Evolutionary conservation across 148 eudicot species (phyloP), one percentile per base, ranked within the genome.

Genomic region (Persicaria maculosa): DNA sequence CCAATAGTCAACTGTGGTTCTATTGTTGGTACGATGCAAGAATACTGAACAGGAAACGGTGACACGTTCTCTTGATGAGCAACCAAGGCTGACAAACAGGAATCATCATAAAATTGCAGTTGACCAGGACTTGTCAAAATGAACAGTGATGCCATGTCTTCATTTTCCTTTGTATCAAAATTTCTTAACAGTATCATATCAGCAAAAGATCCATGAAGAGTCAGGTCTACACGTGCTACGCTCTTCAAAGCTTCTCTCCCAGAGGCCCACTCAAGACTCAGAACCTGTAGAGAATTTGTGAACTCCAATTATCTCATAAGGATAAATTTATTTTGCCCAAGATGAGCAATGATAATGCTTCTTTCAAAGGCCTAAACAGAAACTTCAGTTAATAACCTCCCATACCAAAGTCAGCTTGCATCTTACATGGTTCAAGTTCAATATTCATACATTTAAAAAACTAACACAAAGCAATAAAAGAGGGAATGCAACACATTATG

Each of bases 171-270:
- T 47, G 85, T 77, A 82, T 77, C 76, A 72, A 79, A 79, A 77
- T 68, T 88, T 72, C 85, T 83, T 76, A 89, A 82, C 77, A 89
- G 74, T 69, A 84, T 82, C 83, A 90, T 79, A 84, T 96, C 99
- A 45, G 94, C 93, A 84, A 89, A 96, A 72, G 97, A 90, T 72
- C 99, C 99, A 78, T 85, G 78, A 79, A 96, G 97, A 25, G 93
- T 80, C 74, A 96, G 88, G 86, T 96, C 94, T 71, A 87, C 79
- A 58, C 97, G 94, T 17, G 74, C 79, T 55, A 89, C 73, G 77
- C 84, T 88, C 80, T 88, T 88, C 83, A 92, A 79, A 75, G 75
- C 80, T 76, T 87, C 89, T 77, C 85, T 84, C 25, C 88, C 88
- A 47, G 91, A 79, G 73, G 99, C 85, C 96, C 97, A 92, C 64